Evolutionary conservation across 2,329 filamentous ascomycete genomes (phyloP).

Genomic region (Berkeleyomyces basicola): DNA sequence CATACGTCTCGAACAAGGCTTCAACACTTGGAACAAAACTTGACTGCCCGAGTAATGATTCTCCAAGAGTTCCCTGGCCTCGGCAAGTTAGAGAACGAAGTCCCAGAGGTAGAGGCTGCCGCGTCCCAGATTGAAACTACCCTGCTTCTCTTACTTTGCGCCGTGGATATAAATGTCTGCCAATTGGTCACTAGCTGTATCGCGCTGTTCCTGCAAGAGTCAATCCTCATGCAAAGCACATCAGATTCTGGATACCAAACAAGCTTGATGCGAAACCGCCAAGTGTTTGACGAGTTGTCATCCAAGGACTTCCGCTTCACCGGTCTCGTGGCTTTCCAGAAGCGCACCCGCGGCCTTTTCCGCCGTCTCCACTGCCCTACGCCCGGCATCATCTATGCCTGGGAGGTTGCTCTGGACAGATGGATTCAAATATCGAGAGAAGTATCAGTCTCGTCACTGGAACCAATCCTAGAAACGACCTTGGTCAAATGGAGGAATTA

Average conservation of each 20-base stretch:
- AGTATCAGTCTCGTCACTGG: slow-evolving; percentile 35
- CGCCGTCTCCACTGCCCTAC: slow-evolving; percentile 45
- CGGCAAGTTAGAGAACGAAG: slow-evolving; percentile 34
- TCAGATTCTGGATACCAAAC: slow-evolving; percentile 22
- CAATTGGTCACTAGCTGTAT: slow-evolving; percentile 47
- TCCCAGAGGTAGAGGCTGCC: slow-evolving; percentile 35
- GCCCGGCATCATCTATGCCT: slow-evolving; percentile 48
- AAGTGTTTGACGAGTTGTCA: slow-evolving; percentile 44
- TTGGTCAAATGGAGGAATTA: slow-evolving; percentile 52
- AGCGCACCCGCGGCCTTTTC: slow-evolving; percentile 42
- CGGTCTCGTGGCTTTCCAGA: slow-evolving; percentile 53
- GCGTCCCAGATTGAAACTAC: slow-evolving; percentile 43
- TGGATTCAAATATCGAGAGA: slow-evolving; percentile 50
- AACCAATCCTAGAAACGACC: slow-evolving; percentile 36
- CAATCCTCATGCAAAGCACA: slow-evolving; percentile 33
- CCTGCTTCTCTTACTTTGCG: slow-evolving; percentile 47
- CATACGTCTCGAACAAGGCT: slow-evolving; percentile 10
- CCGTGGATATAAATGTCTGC: slow-evolving; percentile 47
- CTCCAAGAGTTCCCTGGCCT: slow-evolving; percentile 21
- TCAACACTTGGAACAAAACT: slow-evolving; percentile 28
- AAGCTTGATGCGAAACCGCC: slow-evolving; percentile 40
- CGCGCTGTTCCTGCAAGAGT: slow-evolving; percentile 45
- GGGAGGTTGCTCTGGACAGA: slow-evolving; percentile 47
- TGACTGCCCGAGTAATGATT: slow-evolving; percentile 37
- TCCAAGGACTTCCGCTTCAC: slow-evolving; percentile 50